A percentile compares a stretch with the other conserved stretches of the same genome.
Conservation (phyloP, 257 asterid genomes). For the Coffea canephora region DNA sequence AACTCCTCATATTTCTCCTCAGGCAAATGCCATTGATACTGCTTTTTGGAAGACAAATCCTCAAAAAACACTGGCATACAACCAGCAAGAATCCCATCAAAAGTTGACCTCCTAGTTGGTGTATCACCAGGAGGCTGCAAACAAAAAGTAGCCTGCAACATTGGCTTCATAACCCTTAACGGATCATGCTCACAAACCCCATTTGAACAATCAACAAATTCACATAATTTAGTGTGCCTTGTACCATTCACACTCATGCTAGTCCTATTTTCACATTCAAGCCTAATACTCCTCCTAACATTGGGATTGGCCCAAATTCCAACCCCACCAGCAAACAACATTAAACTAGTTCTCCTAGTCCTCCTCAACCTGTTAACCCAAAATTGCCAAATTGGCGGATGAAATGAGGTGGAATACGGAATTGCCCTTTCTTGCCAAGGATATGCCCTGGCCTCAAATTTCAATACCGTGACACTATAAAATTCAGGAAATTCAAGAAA, state of each 20-base stretch:
- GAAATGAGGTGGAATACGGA: slow-evolving; percentile 92
- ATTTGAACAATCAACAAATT: slow-evolving; percentile 84
- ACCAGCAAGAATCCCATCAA: slow-evolving; percentile 80
- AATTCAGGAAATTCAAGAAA: slow-evolving; percentile 84
- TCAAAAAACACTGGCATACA: slow-evolving; percentile 96
- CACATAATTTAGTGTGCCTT: slow-evolving; percentile 55
- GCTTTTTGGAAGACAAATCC: slow-evolving; percentile 66
- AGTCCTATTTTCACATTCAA: slow-evolving; percentile 58
- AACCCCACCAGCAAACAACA: slow-evolving; percentile 87
- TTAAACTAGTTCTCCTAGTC: slow-evolving; percentile 48
- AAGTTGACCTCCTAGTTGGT: slow-evolving; percentile 75
- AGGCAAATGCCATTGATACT: slow-evolving; percentile 77
- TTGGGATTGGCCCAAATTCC: slow-evolving; percentile 85
- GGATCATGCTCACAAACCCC: slow-evolving; percentile 95
- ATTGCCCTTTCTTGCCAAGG: slow-evolving; percentile 87
- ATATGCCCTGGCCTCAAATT: slow-evolving; percentile 71
- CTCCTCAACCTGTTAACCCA: slow-evolving; percentile 63
- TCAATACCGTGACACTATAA: slow-evolving; percentile 65
- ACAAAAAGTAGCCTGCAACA: slow-evolving; percentile 79
- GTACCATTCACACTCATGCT: slow-evolving; percentile 28
- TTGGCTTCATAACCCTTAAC: slow-evolving; percentile 70
- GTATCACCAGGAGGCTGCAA: slow-evolving; percentile 97
- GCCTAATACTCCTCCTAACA: slow-evolving; percentile 70
- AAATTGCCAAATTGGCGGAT: slow-evolving; percentile 59
- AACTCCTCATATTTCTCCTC: slow-evolving; percentile 63